Base-by-base conservation (phyloP, 139 green algal genomes). In the Chlorella sp. region DNA sequence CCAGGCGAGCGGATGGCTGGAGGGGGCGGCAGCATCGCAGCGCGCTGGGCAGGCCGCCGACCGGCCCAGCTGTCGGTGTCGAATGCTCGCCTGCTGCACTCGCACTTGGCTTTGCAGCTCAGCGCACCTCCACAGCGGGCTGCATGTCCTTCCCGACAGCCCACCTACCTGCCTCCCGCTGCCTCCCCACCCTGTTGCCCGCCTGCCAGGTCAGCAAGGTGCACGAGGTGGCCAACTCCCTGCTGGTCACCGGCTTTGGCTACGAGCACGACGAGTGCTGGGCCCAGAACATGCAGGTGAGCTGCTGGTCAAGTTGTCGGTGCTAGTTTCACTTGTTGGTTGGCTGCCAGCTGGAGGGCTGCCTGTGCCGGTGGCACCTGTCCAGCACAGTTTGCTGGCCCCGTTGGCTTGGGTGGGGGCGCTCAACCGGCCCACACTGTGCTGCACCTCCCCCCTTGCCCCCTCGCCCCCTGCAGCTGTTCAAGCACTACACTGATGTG, bases 401-500 rank as follows among this genome's bases (percentile, higher is more conserved):
- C n/a, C n/a, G n/a, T n/a, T n/a, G n/a, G n/a, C n/a, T 54, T 8
- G 8, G 8, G 46, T 11, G 46, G 46, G 46, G 8, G 11, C 46
- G 11, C 8, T 11, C 51, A 60, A 60, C 51, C 9, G 51, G 2
- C 51, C 51, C 51, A 60, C 16, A 20, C 51, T 11, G 13, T 60
- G 8, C 8, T 8, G 8, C 46, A 19, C 46, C 8, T 11, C 46
- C 8, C 46, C 8, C 8, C 46, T 19, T 11, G 51, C 51, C 51
- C 51, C 51, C 51, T 60, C 51, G 2, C 51, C 51, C 51, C 51
- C 51, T 60, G 51, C 51, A 96, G 67, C 81, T 98, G 26, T 98
- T 98, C 92, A 93, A 94, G 87, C 75, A 98, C 69, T 96, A 96
- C 82, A 98, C 96, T 14, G 94, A 98, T 81, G 85, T 95, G 64